Conservation (phyloP, 306 rosid species). For the Psophocarpus tetragonolobus region DNA sequence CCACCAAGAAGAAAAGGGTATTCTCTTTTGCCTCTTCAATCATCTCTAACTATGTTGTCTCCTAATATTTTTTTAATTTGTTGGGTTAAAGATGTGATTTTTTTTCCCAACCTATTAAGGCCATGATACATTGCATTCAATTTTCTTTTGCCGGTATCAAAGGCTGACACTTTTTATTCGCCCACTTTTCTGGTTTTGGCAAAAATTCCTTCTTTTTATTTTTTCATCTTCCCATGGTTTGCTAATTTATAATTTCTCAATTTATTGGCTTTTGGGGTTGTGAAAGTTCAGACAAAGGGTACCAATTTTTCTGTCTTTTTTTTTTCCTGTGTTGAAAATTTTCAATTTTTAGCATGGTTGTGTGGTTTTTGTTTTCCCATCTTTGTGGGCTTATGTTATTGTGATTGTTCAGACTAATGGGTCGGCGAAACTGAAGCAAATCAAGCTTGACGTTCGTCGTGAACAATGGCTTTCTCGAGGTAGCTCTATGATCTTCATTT, state of each 20-base stretch:
- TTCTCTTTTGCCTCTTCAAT: background rate
- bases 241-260: background rate
- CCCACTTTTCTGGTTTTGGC: background rate
- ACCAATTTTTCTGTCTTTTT: background rate
- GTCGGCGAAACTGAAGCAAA: constrained; percentile 65
- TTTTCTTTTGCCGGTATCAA: constrained; percentile 4
- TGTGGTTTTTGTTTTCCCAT: background rate
- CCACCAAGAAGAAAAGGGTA: constrained; percentile 57
- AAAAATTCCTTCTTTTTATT: too few species aligned
- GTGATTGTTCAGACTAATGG: constrained; percentile 47
- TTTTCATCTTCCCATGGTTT: background rate
- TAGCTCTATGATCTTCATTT: constrained; percentile 24
- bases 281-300: constrained; percentile 34
- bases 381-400: background rate
- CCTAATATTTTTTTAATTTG: background rate
- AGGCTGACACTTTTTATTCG: background rate
- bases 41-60: background rate
- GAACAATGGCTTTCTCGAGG: constrained; percentile 76
- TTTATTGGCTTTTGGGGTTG: background rate
- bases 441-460: constrained; percentile 70
- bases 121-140: background rate
- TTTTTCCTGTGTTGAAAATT: background rate
- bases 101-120: constrained; percentile 2
- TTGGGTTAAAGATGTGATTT: background rate
- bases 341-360: background rate